A percentile compares a stretch with the other conserved stretches of the same genome.
These are phyloP conservation scores for Aspergillus bombycis DNA, from an alignment of 2,329 filamentous ascomycete species.

Conservation along the genomic window DNA sequence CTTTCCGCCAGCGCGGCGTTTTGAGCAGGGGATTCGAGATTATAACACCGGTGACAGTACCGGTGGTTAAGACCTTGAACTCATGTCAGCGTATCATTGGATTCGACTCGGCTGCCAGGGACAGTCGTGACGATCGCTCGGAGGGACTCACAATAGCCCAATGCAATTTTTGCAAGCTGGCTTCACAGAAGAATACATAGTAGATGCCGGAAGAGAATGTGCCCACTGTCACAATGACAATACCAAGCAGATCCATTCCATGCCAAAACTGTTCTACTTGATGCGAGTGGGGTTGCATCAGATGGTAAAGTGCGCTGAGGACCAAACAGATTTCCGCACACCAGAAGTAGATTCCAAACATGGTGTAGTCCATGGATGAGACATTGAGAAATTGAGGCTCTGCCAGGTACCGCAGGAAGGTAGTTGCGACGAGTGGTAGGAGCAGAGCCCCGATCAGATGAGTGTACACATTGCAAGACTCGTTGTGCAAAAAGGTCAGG, in stretches of 20 bases:
- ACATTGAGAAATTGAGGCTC: conserved; percentile 20
- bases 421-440: conserved; percentile 17
- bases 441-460: conserved; percentile 22
- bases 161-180: conserved; percentile 15
- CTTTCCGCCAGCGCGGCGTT: conserved; percentile 14
- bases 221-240: conserved; percentile 18
- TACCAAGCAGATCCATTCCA: conserved; percentile 19
- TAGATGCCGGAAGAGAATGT: conserved; percentile 16
- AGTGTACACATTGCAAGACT: conserved; percentile 24
- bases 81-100: conserved; percentile 9
- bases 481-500: conserved; percentile 24
- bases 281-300: conserved; percentile 16
- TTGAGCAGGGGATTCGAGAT: conserved; percentile 13
- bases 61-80: conserved; percentile 8
- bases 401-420: conserved; percentile 14
- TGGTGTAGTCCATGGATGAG: conserved; percentile 17
- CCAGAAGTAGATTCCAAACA: conserved; percentile 21
- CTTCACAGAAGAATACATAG: conserved; percentile 17
- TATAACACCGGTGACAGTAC: conserved; percentile 8
- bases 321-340: conserved; percentile 20
- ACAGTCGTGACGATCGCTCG: neutral
- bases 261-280: conserved; percentile 20
- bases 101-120: neutral
- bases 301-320: conserved; percentile 17
- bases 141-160: conserved; percentile 18